Percentiles rank a stretch among this genome's conserved stretches.
phyloP scores from a whole-genome alignment of 202 grass and related monocot species.

The Eragrostis tef region DNA sequence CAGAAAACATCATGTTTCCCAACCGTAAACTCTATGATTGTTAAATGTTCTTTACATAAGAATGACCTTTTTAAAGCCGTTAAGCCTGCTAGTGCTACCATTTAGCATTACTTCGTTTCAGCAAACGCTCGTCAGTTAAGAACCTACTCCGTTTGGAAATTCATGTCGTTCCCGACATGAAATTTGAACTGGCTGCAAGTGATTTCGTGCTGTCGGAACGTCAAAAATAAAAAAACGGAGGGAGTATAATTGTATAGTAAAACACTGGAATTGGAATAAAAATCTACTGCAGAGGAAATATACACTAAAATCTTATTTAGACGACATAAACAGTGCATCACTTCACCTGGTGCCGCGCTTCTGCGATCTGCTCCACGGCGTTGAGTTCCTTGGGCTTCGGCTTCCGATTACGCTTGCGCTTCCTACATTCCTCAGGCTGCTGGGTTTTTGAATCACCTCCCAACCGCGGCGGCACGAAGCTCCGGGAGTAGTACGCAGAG shows the following conservation, averaged over 20 bases:
- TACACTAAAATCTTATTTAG: neutral
- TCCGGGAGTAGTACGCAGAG: conserved; percentile 80
- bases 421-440: conserved; percentile 36
- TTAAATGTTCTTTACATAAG: neutral
- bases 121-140: neutral
- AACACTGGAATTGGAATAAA: neutral
- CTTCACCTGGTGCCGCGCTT: conserved; percentile 71
- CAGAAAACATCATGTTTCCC: neutral
- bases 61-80: neutral
- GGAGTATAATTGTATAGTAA: too few relatives aligned
- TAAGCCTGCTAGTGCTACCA: neutral
- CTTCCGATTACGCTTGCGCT: conserved; percentile 60
- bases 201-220: too few relatives aligned
- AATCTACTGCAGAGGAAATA: neutral
- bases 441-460: conserved; percentile 20
- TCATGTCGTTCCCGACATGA: too few relatives aligned
- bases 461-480: conserved; percentile 49
- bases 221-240: too few relatives aligned
- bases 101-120: neutral
- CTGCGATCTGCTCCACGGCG: conserved; percentile 61
- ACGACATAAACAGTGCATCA: neutral
- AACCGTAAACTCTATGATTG: neutral
- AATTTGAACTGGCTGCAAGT: too few relatives aligned
- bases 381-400: conserved; percentile 58
- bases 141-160: too few relatives aligned